These are phyloP conservation scores for Teratosphaeria destructans DNA, from an alignment of 2,329 filamentous ascomycete species.

Conservation along the genomic window DNA sequence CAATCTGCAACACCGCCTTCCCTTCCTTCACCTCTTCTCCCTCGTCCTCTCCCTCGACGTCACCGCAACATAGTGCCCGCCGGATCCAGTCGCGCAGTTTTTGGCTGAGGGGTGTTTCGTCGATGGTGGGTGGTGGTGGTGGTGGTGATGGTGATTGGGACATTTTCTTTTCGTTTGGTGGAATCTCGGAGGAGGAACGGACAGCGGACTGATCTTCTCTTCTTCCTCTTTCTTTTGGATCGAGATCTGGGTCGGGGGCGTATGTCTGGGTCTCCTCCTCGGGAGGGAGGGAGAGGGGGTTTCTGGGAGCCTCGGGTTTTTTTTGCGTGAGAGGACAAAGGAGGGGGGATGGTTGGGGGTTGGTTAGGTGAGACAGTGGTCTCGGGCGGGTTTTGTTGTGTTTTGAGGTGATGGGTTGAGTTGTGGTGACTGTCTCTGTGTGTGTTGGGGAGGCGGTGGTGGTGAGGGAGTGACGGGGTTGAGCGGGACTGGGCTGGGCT, in stretches of 20 bases:
- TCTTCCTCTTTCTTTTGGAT: background rate
- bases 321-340: no score
- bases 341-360: no score
- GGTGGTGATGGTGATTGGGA: background rate
- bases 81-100: conserved; percentile 12
- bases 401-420: background rate
- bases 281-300: background rate
- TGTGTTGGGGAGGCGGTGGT: no score
- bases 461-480: no score
- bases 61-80: conserved; percentile 15
- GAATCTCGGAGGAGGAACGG: background rate
- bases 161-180: no score
- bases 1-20: conserved; percentile 14
- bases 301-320: background rate
- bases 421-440: no score
- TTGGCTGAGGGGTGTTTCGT: conserved; percentile 7
- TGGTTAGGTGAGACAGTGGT: no score
- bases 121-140: background rate
- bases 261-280: background rate
- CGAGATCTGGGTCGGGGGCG: background rate
- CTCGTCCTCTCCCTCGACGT: conserved; percentile 14
- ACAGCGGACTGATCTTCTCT: background rate
- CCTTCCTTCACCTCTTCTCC: conserved; percentile 15
- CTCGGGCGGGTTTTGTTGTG: no score
- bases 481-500: no score